Evolutionary conservation across 495 filamentous ascomycete genomes (phyloP).

Genomic region (Talaromyces stipitatus): DNA sequence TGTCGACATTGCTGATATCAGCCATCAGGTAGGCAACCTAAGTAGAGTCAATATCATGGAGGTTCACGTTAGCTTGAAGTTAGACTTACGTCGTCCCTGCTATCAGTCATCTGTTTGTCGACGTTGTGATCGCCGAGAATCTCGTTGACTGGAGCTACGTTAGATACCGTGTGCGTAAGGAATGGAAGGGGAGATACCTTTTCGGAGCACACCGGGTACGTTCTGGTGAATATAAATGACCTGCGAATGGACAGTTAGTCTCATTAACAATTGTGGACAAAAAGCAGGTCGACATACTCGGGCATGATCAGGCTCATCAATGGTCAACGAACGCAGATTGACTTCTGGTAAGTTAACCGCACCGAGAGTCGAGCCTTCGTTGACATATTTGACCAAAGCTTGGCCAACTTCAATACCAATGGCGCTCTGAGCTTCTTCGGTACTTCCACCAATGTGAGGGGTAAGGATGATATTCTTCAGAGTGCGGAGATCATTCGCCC

Average conservation of each 20-base stretch:
- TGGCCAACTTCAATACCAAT: constrained; percentile 92
- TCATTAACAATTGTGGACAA: neutral
- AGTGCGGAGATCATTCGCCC: constrained; percentile 76
- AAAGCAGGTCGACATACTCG: constrained; percentile 46
- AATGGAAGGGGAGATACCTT: constrained; percentile 41
- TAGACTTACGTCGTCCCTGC: constrained; percentile 69
- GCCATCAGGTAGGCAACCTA: constrained; percentile 95
- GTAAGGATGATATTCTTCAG: constrained; percentile 92
- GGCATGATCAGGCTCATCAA: constrained; percentile 81
- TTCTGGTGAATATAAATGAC: constrained; percentile 96
- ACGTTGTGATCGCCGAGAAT: constrained; percentile 93
- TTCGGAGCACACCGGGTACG: constrained; percentile 85
- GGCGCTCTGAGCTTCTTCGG: constrained; percentile 93
- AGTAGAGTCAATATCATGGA: constrained; percentile 10
- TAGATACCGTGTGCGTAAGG: neutral
- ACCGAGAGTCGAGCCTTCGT: constrained; percentile 77
- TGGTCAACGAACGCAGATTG: constrained; percentile 72
- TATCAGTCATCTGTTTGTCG: constrained; percentile 96
- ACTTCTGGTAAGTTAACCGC: constrained; percentile 97
- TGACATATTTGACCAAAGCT: constrained; percentile 85
- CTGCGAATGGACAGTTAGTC: constrained; percentile 22
- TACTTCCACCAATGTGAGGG: constrained; percentile 95
- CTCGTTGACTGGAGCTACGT: constrained; percentile 61
- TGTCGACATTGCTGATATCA: constrained; percentile 81
- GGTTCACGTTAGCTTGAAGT: neutral